Evolutionary conservation across 441 rosid genomes (phyloP), one percentile per base, ranked within the genome.

Genomic region (Pelargonium australe): DNA sequence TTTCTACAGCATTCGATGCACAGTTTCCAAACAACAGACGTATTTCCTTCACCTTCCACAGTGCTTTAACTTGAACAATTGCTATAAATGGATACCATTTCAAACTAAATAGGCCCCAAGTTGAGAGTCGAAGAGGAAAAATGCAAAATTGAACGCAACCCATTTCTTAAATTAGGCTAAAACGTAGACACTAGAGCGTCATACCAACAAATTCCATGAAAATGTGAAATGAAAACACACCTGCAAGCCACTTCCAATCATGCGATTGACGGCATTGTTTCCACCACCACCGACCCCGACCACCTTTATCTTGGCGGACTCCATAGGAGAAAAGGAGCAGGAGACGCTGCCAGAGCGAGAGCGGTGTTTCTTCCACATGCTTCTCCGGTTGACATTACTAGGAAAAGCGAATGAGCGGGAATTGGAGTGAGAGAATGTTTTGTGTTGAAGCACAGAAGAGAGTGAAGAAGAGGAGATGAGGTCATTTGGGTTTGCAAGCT

Each of bases 261-360:
- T 94, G 47, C 97, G 92, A 80, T 94, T 91, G 66, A 94, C 91
- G 71, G 98, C 97, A 87, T 94, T 94, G 89, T 91, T 94, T 77
- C 98, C 98, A 16, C 98, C 98, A 5, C 98, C 98, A 28, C 97
- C 98, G 23, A 91, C 95, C 41, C 98, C 98, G 31, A 93, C 83
- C 1, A 93, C 98, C 82, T 91, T 93, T 34, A 93, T 93, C 82
- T 81, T 93, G 41, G 98, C 98, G 53, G 91, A 80, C 45, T 93
- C 98, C 85, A 82, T 72, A 0, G 90, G 83, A 37, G 81, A 69
- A 73, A 82, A 93, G 5, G 93, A 89, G 73, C 96, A 91, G 66
- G 83, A 72, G 34, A 86, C 72, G 8, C 69, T 66, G 72, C 74
- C 70, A 31, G 37, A 31, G 37, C 37, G 37, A 9, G 75, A 76